Conservation (phyloP, 805 yeast genomes). For the Zygosaccharomyces siamensis region DNA sequence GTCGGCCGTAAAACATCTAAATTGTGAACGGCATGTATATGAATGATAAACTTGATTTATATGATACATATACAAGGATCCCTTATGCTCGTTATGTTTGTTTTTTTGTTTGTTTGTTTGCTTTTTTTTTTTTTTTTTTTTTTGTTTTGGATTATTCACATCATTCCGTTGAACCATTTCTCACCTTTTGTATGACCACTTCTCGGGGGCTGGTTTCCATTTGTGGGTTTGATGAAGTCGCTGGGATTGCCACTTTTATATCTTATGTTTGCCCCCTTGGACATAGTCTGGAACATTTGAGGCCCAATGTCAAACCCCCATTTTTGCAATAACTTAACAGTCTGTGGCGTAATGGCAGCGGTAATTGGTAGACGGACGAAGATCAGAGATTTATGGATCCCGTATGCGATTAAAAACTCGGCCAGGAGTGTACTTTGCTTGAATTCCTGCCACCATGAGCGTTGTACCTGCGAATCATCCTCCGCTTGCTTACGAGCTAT, state of each 20-base stretch:
- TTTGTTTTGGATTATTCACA: conserved; percentile 16
- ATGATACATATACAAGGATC: background rate
- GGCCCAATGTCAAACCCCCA: conserved; percentile 69
- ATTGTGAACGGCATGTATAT: conserved; percentile 34
- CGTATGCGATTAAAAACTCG: conserved; percentile 87
- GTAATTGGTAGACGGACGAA: conserved; percentile 83
- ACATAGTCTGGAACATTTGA: conserved; percentile 42
- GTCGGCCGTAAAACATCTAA: conserved; percentile 70
- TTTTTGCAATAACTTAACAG: conserved; percentile 57
- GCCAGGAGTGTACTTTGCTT: conserved; percentile 53
- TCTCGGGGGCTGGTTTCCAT: conserved; percentile 45
- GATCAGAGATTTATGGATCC: conserved; percentile 82
- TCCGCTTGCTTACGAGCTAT: conserved; percentile 25
- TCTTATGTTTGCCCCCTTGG: conserved; percentile 32
- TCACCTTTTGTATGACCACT: conserved; percentile 29
- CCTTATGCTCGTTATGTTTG: background rate
- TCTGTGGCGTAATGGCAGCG: conserved; percentile 84
- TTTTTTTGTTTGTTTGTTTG: too few relatives aligned
- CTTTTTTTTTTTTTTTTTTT: background rate
- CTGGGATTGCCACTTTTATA: conserved; percentile 31
- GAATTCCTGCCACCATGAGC: conserved; percentile 26
- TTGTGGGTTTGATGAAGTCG: conserved; percentile 39
- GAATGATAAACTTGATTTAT: background rate
- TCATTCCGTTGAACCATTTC: conserved; percentile 34
- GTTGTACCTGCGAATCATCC: conserved; percentile 13